Percentiles rank a stretch among this genome's conserved stretches.
phyloP scores from a whole-genome alignment of 352 stramenopile genomes.

The Phytophthora foliorum region DNA sequence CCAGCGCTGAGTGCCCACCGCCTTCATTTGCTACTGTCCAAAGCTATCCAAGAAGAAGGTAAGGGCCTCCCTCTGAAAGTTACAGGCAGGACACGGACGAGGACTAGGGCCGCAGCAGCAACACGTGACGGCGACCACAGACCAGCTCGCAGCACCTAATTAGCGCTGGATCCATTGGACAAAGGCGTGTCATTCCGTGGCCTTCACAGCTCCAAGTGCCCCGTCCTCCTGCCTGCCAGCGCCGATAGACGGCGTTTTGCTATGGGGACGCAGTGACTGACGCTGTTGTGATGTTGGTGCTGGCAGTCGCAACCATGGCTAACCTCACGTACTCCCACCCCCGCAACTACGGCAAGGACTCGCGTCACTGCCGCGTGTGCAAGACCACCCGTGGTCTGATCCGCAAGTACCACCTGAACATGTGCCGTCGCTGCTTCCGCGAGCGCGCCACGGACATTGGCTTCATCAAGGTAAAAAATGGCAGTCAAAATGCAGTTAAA shows the following conservation, averaged over 20 bases:
- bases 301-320: conserved; percentile 82
- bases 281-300: conserved; percentile 30
- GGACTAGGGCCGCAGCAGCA: conserved; percentile 4
- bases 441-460: conserved; percentile 95
- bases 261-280: conserved; percentile 23
- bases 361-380: conserved; percentile 92
- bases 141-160: background rate
- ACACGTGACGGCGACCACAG: background rate
- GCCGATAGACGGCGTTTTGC: conserved; percentile 2
- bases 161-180: background rate
- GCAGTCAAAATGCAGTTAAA: background rate
- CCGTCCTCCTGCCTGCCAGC: conserved; percentile 8
- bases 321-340: conserved; percentile 91
- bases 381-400: conserved; percentile 94
- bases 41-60: conserved; percentile 90
- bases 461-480: conserved; percentile 93
- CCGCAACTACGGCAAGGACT: conserved; percentile 92
- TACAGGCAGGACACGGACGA: conserved; percentile 1
- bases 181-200: background rate
- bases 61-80: conserved; percentile 34
- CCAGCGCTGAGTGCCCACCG: conserved; percentile 16
- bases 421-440: conserved; percentile 97
- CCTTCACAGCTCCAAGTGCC: background rate
- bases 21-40: conserved; percentile 89
- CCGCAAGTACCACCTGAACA: conserved; percentile 97